These are phyloP conservation scores for Coemansia sp. DNA, from an alignment of 192 early-diverging fungal genomes.

Conservation along the genomic window DNA sequence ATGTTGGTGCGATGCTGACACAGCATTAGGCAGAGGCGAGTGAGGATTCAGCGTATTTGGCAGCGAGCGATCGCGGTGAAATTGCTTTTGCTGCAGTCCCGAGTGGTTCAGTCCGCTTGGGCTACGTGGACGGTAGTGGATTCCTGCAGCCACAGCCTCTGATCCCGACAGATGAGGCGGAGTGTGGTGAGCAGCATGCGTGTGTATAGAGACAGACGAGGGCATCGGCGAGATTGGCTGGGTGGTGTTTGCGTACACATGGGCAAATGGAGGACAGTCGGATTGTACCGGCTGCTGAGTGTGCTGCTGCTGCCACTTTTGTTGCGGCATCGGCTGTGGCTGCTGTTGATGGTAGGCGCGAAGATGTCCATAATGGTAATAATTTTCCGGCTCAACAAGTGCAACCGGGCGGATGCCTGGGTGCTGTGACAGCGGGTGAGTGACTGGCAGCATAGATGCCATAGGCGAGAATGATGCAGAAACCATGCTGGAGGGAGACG, in stretches of 20 bases:
- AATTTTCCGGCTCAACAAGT: conserved; percentile 6
- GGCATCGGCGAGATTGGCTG: neutral
- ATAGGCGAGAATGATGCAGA: conserved; percentile 20
- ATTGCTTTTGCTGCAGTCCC: neutral
- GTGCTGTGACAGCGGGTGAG: neutral
- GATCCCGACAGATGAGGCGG: neutral
- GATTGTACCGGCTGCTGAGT: conserved; percentile 1
- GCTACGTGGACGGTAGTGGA: conserved; percentile 10
- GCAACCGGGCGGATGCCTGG: conserved; percentile 15
- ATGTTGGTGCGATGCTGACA: neutral
- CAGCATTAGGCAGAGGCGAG: conserved; percentile 10
- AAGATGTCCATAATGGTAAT: conserved; percentile 8
- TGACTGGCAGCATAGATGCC: neutral
- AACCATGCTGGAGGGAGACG: conserved; percentile 15
- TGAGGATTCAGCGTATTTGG: conserved; percentile 6
- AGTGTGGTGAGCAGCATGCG: conserved; percentile 1
- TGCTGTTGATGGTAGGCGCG: conserved; percentile 12
- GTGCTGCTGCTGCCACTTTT: conserved; percentile 8
- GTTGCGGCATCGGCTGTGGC: conserved; percentile 13
- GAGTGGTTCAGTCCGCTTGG: conserved; percentile 5
- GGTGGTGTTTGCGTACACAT: neutral
- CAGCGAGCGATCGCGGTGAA: conserved; percentile 24
- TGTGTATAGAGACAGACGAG: conserved; percentile 1
- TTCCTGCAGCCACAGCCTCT: neutral
- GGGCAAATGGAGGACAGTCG: conserved; percentile 6